phyloP scores from a whole-genome alignment of 2,329 filamentous ascomycete species.

The Rhinocladiella similis region DNA sequence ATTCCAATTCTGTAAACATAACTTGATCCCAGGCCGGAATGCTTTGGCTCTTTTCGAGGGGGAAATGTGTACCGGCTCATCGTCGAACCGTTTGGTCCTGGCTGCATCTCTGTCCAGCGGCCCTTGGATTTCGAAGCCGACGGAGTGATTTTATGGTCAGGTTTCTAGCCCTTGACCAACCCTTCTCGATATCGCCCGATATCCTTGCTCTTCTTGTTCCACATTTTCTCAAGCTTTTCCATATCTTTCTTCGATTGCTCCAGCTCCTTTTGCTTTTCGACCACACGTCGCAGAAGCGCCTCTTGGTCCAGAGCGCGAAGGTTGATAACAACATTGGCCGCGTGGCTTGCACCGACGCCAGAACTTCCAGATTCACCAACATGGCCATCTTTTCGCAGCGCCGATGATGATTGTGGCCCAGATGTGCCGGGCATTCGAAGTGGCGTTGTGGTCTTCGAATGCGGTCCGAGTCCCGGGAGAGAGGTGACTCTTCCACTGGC shows the following conservation, averaged over 20 bases:
- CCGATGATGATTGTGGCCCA: background rate
- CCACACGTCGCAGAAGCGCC: conserved; percentile 41
- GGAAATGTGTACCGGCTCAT: too few species aligned
- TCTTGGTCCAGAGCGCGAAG: conserved; percentile 44
- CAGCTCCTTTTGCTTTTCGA: conserved; percentile 61
- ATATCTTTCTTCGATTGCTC: conserved; percentile 71
- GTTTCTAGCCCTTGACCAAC: conserved; percentile 12
- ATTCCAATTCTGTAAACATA: too few species aligned
- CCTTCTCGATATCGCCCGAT: conserved; percentile 27
- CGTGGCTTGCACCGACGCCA: background rate
- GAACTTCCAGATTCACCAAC: background rate
- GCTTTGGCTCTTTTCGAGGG: too few species aligned
- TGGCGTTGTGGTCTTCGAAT: conserved; percentile 16
- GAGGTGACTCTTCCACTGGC: conserved; percentile 8
- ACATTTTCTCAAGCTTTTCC: conserved; percentile 47
- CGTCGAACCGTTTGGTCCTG: too few species aligned
- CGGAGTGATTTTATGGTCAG: background rate
- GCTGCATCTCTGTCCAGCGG: too few species aligned
- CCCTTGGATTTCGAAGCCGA: too few species aligned
- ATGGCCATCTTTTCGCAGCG: background rate
- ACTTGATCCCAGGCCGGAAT: too few species aligned
- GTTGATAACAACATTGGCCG: conserved; percentile 10
- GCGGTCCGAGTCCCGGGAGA: conserved; percentile 15
- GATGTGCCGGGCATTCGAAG: background rate
- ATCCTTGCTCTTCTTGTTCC: conserved; percentile 28